phyloP scores from a whole-genome alignment of 2,329 filamentous ascomycete species.

The Trichoderma sp. region DNA sequence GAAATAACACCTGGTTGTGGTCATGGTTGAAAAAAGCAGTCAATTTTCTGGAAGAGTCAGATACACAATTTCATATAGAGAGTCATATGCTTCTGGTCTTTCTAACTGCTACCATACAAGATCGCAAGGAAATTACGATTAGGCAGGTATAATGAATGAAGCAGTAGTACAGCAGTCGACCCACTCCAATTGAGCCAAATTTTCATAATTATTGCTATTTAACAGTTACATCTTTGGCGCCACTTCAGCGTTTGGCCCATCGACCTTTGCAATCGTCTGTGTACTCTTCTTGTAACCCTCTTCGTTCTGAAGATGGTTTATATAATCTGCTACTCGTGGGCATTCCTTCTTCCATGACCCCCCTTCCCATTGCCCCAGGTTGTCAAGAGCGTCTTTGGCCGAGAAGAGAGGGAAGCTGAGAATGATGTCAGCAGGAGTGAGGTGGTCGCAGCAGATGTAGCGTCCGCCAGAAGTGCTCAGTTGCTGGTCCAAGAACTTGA shows the following conservation, averaged over 20 bases:
- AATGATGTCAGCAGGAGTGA: conserved; percentile 59
- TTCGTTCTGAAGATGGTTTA: conserved; percentile 49
- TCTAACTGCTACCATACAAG: no score
- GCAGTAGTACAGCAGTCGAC: no score
- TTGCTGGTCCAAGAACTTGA: conserved; percentile 55
- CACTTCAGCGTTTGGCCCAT: conserved; percentile 43
- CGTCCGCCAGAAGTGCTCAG: conserved; percentile 50
- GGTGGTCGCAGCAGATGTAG: conserved; percentile 54
- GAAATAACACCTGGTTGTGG: no score
- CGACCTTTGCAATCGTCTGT: conserved; percentile 55
- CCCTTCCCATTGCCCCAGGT: conserved; percentile 48
- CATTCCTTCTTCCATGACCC: conserved; percentile 46
- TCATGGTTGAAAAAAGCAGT: no score
- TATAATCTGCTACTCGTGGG: conserved; percentile 54
- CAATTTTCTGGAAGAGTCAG: no score
- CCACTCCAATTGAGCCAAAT: no score
- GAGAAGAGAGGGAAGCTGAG: conserved; percentile 58
- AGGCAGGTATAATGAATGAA: no score
- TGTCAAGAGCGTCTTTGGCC: conserved; percentile 45
- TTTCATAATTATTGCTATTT: no score
- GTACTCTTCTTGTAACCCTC: conserved; percentile 54
- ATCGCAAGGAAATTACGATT: no score
- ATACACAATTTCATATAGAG: no score
- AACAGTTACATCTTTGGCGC: neutral
- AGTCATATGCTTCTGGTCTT: no score